A percentile compares a stretch with the other conserved stretches of the same genome.
These are phyloP conservation scores for Gentiana dahurica DNA, from an alignment of 257 asterid species.

Conservation along the genomic window DNA sequence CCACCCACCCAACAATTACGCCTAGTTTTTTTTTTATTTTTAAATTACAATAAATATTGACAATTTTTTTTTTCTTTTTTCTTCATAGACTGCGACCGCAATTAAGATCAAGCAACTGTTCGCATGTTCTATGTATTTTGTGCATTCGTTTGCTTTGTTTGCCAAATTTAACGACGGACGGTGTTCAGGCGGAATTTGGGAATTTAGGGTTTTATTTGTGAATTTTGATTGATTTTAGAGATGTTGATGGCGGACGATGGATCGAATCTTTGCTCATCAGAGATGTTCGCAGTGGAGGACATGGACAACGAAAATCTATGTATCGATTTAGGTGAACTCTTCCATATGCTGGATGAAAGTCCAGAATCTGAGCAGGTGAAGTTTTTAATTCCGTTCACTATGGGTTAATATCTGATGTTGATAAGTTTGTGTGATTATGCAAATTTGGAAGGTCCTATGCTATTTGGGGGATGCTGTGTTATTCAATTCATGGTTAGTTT, in stretches of 20 bases:
- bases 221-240: conserved; percentile 19
- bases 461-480: neutral
- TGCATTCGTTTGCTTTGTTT: neutral
- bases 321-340: conserved; percentile 35
- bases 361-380: conserved; percentile 24
- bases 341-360: conserved; percentile 21
- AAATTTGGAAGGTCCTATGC: neutral
- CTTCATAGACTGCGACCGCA: conserved; percentile 15
- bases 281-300: conserved; percentile 19
- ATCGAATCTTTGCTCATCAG: conserved; percentile 16
- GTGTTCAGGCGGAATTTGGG: neutral
- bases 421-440: neutral
- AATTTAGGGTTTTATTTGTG: conserved; percentile 23
- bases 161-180: neutral
- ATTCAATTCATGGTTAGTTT: neutral
- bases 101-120: conserved; percentile 5
- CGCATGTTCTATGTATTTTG: neutral
- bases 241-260: conserved; percentile 45
- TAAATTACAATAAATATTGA: neutral
- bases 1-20: conserved; percentile 11
- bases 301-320: conserved; percentile 22
- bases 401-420: neutral
- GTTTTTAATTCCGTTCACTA: neutral
- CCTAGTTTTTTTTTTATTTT: neutral
- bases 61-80: neutral